A percentile compares a stretch with the other conserved stretches of the same genome.
Evolutionary conservation across 1,284 basidiomycete species (phyloP).

Genomic region (Veloboletus limbatus): DNA sequence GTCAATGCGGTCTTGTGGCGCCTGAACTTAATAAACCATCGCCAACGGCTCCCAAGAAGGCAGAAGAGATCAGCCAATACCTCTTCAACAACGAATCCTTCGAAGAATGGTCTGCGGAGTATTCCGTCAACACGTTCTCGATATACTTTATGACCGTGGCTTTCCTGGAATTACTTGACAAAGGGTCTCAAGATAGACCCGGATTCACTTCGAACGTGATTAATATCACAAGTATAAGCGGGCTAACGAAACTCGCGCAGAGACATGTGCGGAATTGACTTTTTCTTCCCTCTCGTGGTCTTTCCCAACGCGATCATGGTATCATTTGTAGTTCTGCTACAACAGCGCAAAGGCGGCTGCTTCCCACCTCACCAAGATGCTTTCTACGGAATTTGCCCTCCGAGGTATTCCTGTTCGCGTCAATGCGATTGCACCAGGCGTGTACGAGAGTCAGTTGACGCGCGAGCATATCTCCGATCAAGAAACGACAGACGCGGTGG

Average conservation of each 20-base stretch:
- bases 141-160: conserved; percentile 73
- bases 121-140: conserved; percentile 65
- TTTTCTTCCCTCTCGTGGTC: background rate
- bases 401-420: conserved; percentile 68
- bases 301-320: background rate
- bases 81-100: conserved; percentile 67
- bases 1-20: conserved; percentile 63
- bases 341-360: conserved; percentile 77
- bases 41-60: conserved; percentile 56
- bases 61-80: conserved; percentile 59
- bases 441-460: conserved; percentile 77
- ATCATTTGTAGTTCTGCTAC: conserved; percentile 60
- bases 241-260: conserved; percentile 64
- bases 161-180: conserved; percentile 71
- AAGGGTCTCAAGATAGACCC: conserved; percentile 58
- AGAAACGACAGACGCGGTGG: conserved; percentile 48
- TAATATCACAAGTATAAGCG: conserved; percentile 76
- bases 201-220: conserved; percentile 63
- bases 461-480: conserved; percentile 45
- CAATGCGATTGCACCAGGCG: conserved; percentile 66
- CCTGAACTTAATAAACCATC: conserved; percentile 54
- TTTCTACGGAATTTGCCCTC: conserved; percentile 71
- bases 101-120: conserved; percentile 60
- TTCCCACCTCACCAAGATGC: conserved; percentile 69
- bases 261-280: conserved; percentile 54